Conservation (phyloP, 495 filamentous ascomycete species). For the Daldinia childiae region DNA sequence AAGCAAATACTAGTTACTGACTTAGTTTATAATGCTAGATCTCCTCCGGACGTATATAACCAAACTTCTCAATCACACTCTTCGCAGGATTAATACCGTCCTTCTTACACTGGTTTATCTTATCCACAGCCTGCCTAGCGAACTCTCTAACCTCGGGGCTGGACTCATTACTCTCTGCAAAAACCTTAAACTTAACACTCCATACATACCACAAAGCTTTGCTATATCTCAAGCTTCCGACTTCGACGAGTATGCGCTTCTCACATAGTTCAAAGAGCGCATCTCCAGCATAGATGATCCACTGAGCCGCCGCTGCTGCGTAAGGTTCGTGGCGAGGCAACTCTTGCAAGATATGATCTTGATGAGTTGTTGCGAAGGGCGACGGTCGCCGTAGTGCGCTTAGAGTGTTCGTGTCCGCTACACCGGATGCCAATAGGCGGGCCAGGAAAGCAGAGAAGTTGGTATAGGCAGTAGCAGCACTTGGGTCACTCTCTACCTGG, state of each 20-base stretch:
- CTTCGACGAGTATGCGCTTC: slow-evolving; percentile 6
- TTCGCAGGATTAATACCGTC: background rate
- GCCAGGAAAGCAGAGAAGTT: background rate
- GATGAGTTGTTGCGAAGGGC: background rate
- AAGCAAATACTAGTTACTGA: background rate
- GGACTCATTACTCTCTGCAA: background rate
- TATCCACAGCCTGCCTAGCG: background rate
- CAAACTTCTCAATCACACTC: slow-evolving; percentile 5
- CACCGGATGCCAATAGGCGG: background rate
- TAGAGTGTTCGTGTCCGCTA: background rate
- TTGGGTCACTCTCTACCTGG: background rate
- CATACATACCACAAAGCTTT: background rate
- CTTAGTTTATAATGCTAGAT: background rate
- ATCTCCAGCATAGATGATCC: background rate
- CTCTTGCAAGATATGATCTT: background rate
- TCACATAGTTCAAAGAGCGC: slow-evolving; percentile 3
- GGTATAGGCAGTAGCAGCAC: background rate
- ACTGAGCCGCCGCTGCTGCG: background rate
- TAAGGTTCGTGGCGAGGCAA: background rate
- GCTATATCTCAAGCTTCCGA: background rate
- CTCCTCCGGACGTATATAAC: background rate
- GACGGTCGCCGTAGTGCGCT: background rate
- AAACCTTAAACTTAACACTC: background rate
- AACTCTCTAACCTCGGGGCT: background rate
- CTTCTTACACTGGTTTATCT: background rate